Conservation (phyloP, 371 early-diverging fungal genomes). For the Apophysomyces trapeziformis region DNA sequence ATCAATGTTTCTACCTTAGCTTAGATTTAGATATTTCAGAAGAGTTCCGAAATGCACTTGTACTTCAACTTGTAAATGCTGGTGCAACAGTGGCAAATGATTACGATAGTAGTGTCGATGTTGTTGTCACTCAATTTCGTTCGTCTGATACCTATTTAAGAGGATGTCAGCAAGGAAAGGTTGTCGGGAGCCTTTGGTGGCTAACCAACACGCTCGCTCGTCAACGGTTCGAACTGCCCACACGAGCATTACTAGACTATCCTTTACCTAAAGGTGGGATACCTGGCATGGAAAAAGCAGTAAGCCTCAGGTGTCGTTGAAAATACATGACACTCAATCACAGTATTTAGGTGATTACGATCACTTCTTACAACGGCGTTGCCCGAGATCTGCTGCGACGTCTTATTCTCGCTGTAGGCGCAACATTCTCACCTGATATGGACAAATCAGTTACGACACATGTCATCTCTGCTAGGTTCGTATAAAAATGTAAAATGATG, state of each 20-base stretch:
- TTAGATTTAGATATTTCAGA: slow-evolving; percentile 21
- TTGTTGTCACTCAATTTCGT: slow-evolving; percentile 66
- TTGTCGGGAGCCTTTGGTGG: slow-evolving; percentile 68
- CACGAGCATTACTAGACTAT: slow-evolving; percentile 57
- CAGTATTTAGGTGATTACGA: slow-evolving; percentile 50
- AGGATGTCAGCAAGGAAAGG: slow-evolving; percentile 67
- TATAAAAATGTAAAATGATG: slow-evolving; percentile 13
- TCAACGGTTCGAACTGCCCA: slow-evolving; percentile 42
- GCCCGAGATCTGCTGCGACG: slow-evolving; percentile 71
- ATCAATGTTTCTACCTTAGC: slow-evolving; percentile 35
- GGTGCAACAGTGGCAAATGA: slow-evolving; percentile 52
- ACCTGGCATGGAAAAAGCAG: slow-evolving; percentile 54
- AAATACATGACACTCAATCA: not conserved
- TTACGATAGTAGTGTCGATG: slow-evolving; percentile 51
- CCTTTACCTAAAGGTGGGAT: slow-evolving; percentile 56
- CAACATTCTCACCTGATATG: slow-evolving; percentile 60
- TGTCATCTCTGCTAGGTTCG: slow-evolving; percentile 72
- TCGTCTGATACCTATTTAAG: slow-evolving; percentile 51
- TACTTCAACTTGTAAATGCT: slow-evolving; percentile 50
- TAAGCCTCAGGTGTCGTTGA: slow-evolving; percentile 19
- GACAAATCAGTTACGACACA: slow-evolving; percentile 46
- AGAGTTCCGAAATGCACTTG: slow-evolving; percentile 30
- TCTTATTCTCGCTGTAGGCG: slow-evolving; percentile 70
- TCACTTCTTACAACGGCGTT: slow-evolving; percentile 71
- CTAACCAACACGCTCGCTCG: slow-evolving; percentile 51